phyloP scores from a whole-genome alignment of 345 rosid species.

The Eucalyptus brandiana region DNA sequence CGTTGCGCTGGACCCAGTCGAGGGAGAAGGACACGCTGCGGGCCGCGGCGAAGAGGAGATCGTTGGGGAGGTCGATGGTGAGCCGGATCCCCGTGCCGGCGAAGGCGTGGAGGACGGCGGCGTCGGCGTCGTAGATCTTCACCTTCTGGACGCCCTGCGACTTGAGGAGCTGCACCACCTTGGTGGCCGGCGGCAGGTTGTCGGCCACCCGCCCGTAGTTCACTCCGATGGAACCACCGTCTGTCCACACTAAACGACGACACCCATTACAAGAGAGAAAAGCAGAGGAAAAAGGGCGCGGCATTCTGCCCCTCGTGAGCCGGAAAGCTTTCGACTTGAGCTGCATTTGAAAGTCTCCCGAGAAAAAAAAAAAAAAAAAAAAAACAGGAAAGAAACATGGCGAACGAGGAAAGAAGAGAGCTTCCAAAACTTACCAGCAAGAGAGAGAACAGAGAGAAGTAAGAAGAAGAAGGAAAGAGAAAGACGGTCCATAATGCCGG shows the following conservation, averaged over 20 bases:
- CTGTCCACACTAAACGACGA: constrained; percentile 15
- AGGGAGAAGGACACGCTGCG: constrained; percentile 39
- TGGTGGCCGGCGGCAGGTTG: constrained; percentile 66
- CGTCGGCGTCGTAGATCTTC: constrained; percentile 77
- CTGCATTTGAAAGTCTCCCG: not conserved
- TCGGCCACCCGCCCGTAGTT: constrained; percentile 86
- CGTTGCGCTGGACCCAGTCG: constrained; percentile 65
- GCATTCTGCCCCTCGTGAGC: not conserved
- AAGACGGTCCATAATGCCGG: constrained; percentile 5
- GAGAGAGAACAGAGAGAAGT: not conserved
- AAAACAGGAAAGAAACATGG: not conserved
- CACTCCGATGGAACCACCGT: constrained; percentile 73
- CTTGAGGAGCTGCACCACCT: constrained; percentile 60
- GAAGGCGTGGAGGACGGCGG: constrained; percentile 63
- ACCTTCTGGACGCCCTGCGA: constrained; percentile 63
- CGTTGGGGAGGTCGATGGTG: constrained; percentile 85
- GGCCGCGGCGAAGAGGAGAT: constrained; percentile 50
- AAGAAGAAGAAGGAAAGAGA: not conserved
- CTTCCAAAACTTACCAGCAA: constrained; percentile 6
- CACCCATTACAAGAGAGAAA: not conserved
- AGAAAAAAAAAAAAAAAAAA: too few species aligned
- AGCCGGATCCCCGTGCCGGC: constrained; percentile 72
- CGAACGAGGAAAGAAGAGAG: not conserved
- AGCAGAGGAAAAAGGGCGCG: not conserved
- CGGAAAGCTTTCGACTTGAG: not conserved